phyloP scores from a whole-genome alignment of 352 stramenopile genomes.

The Globisporangium nagaii region DNA sequence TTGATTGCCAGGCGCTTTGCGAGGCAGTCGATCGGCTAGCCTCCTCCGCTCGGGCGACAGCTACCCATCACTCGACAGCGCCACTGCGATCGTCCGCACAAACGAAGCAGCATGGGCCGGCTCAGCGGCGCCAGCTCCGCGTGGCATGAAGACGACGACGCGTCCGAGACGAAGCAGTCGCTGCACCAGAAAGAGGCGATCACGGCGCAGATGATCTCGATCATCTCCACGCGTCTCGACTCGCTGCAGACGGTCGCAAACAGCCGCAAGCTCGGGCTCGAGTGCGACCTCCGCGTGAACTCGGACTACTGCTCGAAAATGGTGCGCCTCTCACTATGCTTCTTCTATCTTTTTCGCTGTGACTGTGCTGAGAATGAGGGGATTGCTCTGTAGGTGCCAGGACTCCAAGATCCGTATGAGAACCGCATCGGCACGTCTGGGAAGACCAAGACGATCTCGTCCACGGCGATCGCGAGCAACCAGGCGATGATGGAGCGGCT shows the following conservation, averaged over 20 bases:
- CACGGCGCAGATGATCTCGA: slow-evolving; percentile 76
- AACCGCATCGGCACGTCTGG: slow-evolving; percentile 29
- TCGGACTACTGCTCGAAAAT: slow-evolving; percentile 74
- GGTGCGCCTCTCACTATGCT: slow-evolving; percentile 23
- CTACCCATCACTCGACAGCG: too few relatives aligned
- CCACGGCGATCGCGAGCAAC: slow-evolving; percentile 43
- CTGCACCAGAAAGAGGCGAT: slow-evolving; percentile 71
- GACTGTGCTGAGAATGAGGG: too few relatives aligned
- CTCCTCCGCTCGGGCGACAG: too few relatives aligned
- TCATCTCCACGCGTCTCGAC: slow-evolving; percentile 62
- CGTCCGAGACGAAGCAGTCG: slow-evolving; percentile 42
- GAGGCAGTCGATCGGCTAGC: too few relatives aligned
- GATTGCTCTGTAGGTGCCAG: slow-evolving; percentile 22
- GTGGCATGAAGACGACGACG: slow-evolving; percentile 34
- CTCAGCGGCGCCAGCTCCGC: slow-evolving; percentile 4
- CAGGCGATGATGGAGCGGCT: slow-evolving; percentile 74
- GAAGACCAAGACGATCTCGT: slow-evolving; percentile 35
- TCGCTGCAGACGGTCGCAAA: slow-evolving; percentile 64
- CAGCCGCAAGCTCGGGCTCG: slow-evolving; percentile 61
- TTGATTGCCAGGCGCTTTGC: too few relatives aligned
- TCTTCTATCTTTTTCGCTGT: too few relatives aligned
- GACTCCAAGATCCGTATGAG: slow-evolving; percentile 62
- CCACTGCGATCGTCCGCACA: too few relatives aligned
- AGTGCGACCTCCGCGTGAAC: slow-evolving; percentile 67
- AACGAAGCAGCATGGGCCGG: slow-evolving; percentile 24